Percentiles rank a stretch among this genome's conserved stretches.
These are phyloP conservation scores for Diutina pseudorugosa DNA, from an alignment of 1,139 yeast species.

Conservation along the genomic window DNA sequence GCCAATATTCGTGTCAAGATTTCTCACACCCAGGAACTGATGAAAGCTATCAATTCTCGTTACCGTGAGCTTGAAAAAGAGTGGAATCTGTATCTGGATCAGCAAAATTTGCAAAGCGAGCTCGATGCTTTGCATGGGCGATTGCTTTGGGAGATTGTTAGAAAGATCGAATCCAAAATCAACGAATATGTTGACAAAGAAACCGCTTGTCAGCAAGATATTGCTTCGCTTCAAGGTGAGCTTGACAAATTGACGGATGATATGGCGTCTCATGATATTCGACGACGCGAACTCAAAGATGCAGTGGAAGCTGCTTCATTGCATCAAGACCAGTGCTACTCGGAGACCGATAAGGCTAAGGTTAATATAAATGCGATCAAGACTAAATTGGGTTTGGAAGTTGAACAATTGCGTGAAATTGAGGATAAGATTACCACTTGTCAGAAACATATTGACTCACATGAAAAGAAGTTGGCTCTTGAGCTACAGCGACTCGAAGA, in stretches of 20 bases:
- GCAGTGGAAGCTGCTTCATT: neutral
- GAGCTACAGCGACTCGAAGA: constrained; percentile 22
- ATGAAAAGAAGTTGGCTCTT: constrained; percentile 16
- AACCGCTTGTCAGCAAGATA: constrained; percentile 7
- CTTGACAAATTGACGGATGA: constrained; percentile 10
- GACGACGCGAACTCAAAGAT: neutral
- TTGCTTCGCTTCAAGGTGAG: constrained; percentile 12
- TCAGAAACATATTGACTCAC: constrained; percentile 15
- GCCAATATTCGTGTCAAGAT: neutral
- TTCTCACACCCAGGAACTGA: neutral
- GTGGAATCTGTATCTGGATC: neutral
- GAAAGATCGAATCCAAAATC: constrained; percentile 8
- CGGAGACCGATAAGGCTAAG: neutral
- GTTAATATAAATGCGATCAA: no score
- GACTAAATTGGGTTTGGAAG: neutral
- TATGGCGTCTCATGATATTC: no score
- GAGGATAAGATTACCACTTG: constrained; percentile 6
- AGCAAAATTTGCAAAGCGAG: constrained; percentile 21
- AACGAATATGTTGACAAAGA: constrained; percentile 6
- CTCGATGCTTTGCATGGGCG: constrained; percentile 44
- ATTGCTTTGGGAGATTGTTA: constrained; percentile 12
- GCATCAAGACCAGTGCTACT: neutral
- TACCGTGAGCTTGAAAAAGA: neutral
- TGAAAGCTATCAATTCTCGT: neutral
- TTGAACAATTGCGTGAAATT: neutral